Base-by-base conservation (phyloP, 257 asterid species). In the Oldenlandia corymbosa region DNA sequence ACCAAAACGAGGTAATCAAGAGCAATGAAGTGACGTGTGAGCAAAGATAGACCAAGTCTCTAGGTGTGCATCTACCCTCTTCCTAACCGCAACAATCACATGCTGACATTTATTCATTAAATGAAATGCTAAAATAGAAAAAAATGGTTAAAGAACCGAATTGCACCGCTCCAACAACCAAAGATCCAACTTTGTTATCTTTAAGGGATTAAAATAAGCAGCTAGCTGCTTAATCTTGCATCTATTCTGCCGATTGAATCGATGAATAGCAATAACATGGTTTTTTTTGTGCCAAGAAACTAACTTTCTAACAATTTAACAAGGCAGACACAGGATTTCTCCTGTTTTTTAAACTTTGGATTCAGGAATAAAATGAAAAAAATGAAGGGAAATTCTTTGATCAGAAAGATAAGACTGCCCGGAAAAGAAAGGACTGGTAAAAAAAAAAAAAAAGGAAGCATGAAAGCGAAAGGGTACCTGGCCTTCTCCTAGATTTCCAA, bases 401-500 rank as follows among this genome's bases (percentile, higher is more conserved):
- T n/a, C n/a, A 34, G 9, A 34, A 34, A 34, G 39, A 9, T 4
- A 34, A 34, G 39, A 34, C 9, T 34, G 39, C 17, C 30, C 1
- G 21, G 2, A 46, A 30, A 43, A 16, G 9, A 50, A 18, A 41
- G 32, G 36, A 10, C 14, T 23, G 24, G 20, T 41, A 10, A 16
- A 14, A 13, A 0, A 14, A 37, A 6, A 24, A 24, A 24, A 41
- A 53, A n/a, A 43, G 58, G 66, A 20, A 47, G 7, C 5, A n/a
- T 4, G 7, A 2, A 56, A 42, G 13, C 10, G 23, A 28, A 20
- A 7, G 8, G 28, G 5, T 31, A 79, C 85, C 85, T 66, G 87
- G 73, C 79, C 97, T 78, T 67, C 66, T 87, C 57, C 97, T 84
- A 9, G 97, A 90, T 78, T 84, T 91, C 97, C 96, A 91, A 54